Conservation (phyloP, 78 protist genomes). For the Dictyostelium brefeldianum region DNA sequence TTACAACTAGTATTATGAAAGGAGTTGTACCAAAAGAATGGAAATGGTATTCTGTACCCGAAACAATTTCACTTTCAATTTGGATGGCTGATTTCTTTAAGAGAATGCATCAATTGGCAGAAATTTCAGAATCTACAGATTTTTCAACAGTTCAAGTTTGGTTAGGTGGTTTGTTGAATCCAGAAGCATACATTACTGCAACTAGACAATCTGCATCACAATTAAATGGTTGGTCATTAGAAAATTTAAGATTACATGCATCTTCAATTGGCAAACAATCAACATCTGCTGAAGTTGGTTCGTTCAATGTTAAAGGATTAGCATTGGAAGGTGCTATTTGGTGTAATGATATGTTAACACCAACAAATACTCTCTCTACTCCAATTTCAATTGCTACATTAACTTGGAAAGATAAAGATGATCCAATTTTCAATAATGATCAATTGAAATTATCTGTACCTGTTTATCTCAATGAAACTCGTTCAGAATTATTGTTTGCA, state of each 20-base stretch:
- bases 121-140: constrained; percentile 53
- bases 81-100: constrained; percentile 91
- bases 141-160: constrained; percentile 68
- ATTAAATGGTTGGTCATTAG: constrained; percentile 89
- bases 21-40: constrained; percentile 90
- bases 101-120: constrained; percentile 81
- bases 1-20: constrained; percentile 58
- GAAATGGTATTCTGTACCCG: constrained; percentile 86
- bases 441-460: constrained; percentile 63
- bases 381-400: constrained; percentile 38
- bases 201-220: constrained; percentile 95
- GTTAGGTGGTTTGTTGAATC: constrained; percentile 95
- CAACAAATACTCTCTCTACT: constrained; percentile 27
- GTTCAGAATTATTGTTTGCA: constrained; percentile 84
- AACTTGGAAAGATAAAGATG: constrained; percentile 78
- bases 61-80: constrained; percentile 39
- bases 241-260: constrained; percentile 84
- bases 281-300: background rate
- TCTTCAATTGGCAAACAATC: constrained; percentile 7
- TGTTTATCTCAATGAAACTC: constrained; percentile 87
- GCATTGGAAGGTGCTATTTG: constrained; percentile 78
- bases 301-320: constrained; percentile 62
- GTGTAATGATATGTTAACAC: constrained; percentile 34
- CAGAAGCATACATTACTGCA: constrained; percentile 97
- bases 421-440: constrained; percentile 34